A percentile compares a stretch with the other conserved stretches of the same genome.
Evolutionary conservation across 305 asterid species (phyloP).

Genomic region (Andrographis paniculata): DNA sequence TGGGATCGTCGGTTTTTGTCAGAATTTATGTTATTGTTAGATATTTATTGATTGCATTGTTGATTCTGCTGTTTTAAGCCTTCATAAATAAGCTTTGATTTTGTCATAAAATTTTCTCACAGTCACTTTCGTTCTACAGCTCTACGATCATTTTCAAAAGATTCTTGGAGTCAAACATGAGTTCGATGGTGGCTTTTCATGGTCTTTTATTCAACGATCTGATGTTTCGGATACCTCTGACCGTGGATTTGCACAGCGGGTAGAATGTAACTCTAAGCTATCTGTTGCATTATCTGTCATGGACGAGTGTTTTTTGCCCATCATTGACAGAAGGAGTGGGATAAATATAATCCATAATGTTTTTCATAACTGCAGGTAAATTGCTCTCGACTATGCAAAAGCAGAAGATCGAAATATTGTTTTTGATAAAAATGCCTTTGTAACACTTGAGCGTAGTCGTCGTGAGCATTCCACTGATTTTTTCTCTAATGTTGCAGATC

Average conservation of each 20-base stretch:
- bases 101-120: constrained; percentile 9
- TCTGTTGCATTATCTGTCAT: constrained; percentile 64
- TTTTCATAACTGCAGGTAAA: constrained; percentile 90
- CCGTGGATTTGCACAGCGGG: constrained; percentile 38
- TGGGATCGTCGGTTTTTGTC: neutral
- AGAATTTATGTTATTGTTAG: neutral
- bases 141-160: constrained; percentile 69
- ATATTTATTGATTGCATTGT: constrained; percentile 3
- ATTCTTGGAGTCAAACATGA: constrained; percentile 77
- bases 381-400: too few relatives aligned
- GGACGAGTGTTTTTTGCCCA: constrained; percentile 78
- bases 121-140: constrained; percentile 40
- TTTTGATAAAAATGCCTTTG: too few relatives aligned
- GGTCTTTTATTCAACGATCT: constrained; percentile 65
- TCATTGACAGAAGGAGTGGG: constrained; percentile 67
- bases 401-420: too few relatives aligned
- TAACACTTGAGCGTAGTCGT: constrained; percentile 12
- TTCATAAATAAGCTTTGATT: too few relatives aligned
- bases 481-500: constrained; percentile 47
- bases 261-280: constrained; percentile 72
- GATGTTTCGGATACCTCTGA: constrained; percentile 43
- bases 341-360: constrained; percentile 63
- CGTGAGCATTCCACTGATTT: too few relatives aligned
- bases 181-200: constrained; percentile 51
- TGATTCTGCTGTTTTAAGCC: neutral